Evolutionary conservation across 2,329 filamentous ascomycete genomes (phyloP), one percentile per base, ranked within the genome.

Genomic region (Epichloe festucae): DNA sequence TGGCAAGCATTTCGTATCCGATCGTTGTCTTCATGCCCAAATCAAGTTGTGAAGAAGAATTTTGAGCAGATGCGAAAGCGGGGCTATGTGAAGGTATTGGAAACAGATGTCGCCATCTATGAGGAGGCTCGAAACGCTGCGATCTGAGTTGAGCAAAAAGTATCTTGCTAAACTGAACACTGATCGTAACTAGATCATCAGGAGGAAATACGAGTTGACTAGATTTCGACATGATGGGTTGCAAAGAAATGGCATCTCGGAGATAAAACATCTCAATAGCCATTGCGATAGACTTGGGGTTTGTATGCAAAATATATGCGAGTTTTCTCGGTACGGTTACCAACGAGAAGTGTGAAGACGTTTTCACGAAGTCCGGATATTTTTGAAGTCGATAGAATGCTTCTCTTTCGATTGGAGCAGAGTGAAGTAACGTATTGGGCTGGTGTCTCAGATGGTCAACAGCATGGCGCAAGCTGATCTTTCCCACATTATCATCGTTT

Each of bases 191-290:
- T 40, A 95, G 78, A 63, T 97, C 91, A 45, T 76, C 68, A 0
- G 89, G 89, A 3, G 82, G 76, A 59, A 98, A 95, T 2, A 67
- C 63, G 2, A 89, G 72, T 0, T 70, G 66, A 0, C 66, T 69
- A 0, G 77, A 66, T 36, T 77, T 71, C 2, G 76, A 75, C 51
- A 82, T 71, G 3, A 95, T 71, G 1, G 82, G 79, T 51, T 84
- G 84, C 43, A 96, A 68, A 0, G 84, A 76, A 52, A 89, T 75
- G 0, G 89, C 84, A 61, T 97, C 90, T 55, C 93, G 82, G 14
- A 95, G 76, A 65, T 97, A 97, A 67, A 98, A 97, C 1, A 86
- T 82, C 66, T 98, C 94, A 3, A 91, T 79, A 1, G 89, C 89
- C 0, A 89, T 82, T 2, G 89, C 84, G 52, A 97, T 82, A 54